Base-by-base conservation (phyloP, 2,329 filamentous ascomycete species). In the Sclerotinia subarctica region DNA sequence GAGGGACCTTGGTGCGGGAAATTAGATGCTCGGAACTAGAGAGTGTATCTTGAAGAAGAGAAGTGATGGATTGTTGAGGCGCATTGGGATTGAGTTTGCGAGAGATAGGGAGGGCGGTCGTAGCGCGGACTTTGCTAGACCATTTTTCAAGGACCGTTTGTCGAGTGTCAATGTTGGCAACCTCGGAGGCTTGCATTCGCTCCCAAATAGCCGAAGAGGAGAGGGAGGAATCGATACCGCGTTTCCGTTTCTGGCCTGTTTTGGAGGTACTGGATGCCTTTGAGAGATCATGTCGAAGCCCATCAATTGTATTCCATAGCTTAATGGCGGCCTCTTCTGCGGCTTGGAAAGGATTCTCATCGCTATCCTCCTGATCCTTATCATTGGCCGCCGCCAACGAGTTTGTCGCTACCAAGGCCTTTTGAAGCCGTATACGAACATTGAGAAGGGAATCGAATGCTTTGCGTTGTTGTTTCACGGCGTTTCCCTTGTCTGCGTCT, bases 371-470 rank as follows among this genome's bases (percentile, higher is more conserved):
- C 19, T 76, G 78, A 5, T 81, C 77, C 4, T 81, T 80, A 2
- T 81, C 77, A 15, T 81, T 79, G 1, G 84, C 73, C 0, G 81
- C 76, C 21, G 84, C 78, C 52, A 96, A 82, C 0, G 93, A 90
- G 78, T 97, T 97, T 35, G 90, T 86, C 0, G 91, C 89, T 21
- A 95, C 86, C 19, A 99, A 81, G 1, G 92, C 93, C 78, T 97
- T 98, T 78, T 99, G 96, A 24, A 99, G 81, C 70, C 94, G 91
- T 76, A 99, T 97, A 26, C 95, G 89, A 19, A 93, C 86, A 79
- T 97, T 96, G 44, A 99, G 85, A 0, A 98, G 86, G 0, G 91
- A 87, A 73, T 98, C 94, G 76, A 97, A 99, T 0, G 90, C 88
- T 70, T 89, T 90, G 64, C 93, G 88, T 80, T 99, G 95, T 68